phyloP scores from a whole-genome alignment of 305 asterid genomes.

The Solanum aculeatissimum region DNA sequence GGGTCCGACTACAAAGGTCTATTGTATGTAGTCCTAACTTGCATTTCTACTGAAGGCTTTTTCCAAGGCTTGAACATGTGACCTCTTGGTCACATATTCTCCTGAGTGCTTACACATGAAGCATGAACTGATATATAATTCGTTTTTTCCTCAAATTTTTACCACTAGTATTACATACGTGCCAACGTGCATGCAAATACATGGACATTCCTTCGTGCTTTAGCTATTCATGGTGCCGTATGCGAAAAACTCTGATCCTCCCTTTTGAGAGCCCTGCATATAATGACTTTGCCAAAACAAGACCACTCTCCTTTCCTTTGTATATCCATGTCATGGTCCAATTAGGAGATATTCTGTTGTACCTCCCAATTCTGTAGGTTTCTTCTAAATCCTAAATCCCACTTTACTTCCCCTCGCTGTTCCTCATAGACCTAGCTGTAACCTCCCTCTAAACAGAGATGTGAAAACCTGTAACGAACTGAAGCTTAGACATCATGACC shows the following conservation, averaged over 20 bases:
- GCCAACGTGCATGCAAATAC: background rate
- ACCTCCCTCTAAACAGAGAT: background rate
- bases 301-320: background rate
- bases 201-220: background rate
- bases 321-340: background rate
- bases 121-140: background rate
- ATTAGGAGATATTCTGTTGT: background rate
- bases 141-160: background rate
- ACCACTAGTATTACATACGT: background rate
- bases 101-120: background rate
- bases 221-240: background rate
- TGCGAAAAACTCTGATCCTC: background rate
- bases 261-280: background rate
- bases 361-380: background rate
- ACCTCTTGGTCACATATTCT: background rate
- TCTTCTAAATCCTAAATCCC: background rate
- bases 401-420: background rate
- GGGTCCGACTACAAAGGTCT: too few species aligned
- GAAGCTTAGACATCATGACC: background rate
- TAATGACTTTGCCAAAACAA: background rate
- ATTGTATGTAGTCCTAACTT: too few species aligned
- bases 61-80: too few species aligned
- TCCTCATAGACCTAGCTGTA: background rate
- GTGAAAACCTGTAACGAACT: background rate
- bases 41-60: too few species aligned